phyloP scores from a whole-genome alignment of 805 yeast genomes.

The Kodamaea leandrae region DNA sequence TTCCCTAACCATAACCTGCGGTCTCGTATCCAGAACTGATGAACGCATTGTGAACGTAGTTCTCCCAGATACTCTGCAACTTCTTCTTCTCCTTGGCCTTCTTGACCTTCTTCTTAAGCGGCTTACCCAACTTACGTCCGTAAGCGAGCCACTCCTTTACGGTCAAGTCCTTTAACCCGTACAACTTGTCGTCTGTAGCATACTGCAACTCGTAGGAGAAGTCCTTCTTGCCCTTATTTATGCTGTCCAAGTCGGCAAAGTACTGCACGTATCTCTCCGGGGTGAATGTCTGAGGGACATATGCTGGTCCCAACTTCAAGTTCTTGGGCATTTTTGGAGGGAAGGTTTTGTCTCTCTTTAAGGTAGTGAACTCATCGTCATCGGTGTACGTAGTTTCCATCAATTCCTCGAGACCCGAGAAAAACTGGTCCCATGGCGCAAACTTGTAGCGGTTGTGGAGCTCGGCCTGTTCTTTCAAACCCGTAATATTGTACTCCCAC shows the following conservation, averaged over 20 bases:
- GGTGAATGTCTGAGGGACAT: conserved; percentile 64
- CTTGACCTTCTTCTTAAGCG: conserved; percentile 24
- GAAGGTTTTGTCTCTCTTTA: conserved; percentile 54
- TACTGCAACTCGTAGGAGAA: conserved; percentile 68
- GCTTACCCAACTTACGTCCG: conserved; percentile 52
- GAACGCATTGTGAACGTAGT: conserved; percentile 58
- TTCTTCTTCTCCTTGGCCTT: conserved; percentile 15
- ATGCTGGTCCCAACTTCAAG: conserved; percentile 71
- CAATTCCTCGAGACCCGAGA: conserved; percentile 43
- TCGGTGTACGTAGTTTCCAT: conserved; percentile 19
- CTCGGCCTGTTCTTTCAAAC: conserved; percentile 32
- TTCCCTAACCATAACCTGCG: conserved; percentile 35
- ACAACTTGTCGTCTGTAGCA: conserved; percentile 60
- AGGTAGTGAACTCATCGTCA: conserved; percentile 8
- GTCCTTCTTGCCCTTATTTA: conserved; percentile 43
- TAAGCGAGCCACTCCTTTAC: conserved; percentile 62
- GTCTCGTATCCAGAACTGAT: conserved; percentile 64
- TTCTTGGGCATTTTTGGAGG: conserved; percentile 58
- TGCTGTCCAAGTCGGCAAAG: conserved; percentile 56
- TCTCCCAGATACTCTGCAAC: conserved; percentile 51
- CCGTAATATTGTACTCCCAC: conserved; percentile 81
- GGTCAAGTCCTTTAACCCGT: conserved; percentile 50
- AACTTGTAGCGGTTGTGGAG: conserved; percentile 14
- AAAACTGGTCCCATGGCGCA: conserved; percentile 61
- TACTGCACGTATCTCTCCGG: conserved; percentile 75